A percentile compares a stretch with the other conserved stretches of the same genome.
Evolutionary conservation across 768 basidiomycete species (phyloP).

Genomic region (Phanerodontia chrysosporium): DNA sequence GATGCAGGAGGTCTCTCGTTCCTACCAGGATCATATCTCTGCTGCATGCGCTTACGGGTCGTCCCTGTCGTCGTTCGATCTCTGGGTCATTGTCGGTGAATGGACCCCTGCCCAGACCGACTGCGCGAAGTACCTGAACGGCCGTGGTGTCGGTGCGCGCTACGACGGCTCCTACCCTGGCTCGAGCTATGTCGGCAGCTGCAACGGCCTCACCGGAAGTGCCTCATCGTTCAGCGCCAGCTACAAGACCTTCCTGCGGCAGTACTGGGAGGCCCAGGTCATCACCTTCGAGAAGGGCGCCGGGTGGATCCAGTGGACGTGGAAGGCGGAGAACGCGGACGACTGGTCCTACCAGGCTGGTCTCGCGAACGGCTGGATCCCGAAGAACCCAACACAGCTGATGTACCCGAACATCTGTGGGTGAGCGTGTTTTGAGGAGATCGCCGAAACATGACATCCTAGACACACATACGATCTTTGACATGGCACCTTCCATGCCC

Average conservation of each 20-base stretch:
- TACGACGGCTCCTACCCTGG: slow-evolving; percentile 63
- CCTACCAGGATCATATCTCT: slow-evolving; percentile 52
- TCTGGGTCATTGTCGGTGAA: slow-evolving; percentile 87
- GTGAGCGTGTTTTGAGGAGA: slow-evolving; percentile 16
- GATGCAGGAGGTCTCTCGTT: slow-evolving; percentile 42
- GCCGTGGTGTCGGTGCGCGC: slow-evolving; percentile 63
- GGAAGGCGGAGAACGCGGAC: slow-evolving; percentile 79
- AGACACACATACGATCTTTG: not conserved
- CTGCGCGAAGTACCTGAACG: slow-evolving; percentile 81
- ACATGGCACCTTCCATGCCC: not conserved
- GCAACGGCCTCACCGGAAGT: slow-evolving; percentile 68
- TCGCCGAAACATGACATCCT: not conserved
- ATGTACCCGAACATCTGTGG: slow-evolving; percentile 64
- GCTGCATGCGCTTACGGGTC: slow-evolving; percentile 49
- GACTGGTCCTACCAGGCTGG: slow-evolving; percentile 92
- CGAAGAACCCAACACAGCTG: slow-evolving; percentile 46
- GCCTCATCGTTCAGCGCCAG: slow-evolving; percentile 66
- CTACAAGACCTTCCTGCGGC: slow-evolving; percentile 79
- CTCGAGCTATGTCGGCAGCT: slow-evolving; percentile 67
- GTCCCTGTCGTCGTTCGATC: slow-evolving; percentile 46
- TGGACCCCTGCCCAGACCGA: slow-evolving; percentile 79
- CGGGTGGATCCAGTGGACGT: slow-evolving; percentile 82
- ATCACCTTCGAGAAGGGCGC: slow-evolving; percentile 62
- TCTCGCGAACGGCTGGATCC: slow-evolving; percentile 81
- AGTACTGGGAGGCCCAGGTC: slow-evolving; percentile 84